phyloP scores from a whole-genome alignment of 2,329 filamentous ascomycete species.

The Hypoxylon sp. region DNA sequence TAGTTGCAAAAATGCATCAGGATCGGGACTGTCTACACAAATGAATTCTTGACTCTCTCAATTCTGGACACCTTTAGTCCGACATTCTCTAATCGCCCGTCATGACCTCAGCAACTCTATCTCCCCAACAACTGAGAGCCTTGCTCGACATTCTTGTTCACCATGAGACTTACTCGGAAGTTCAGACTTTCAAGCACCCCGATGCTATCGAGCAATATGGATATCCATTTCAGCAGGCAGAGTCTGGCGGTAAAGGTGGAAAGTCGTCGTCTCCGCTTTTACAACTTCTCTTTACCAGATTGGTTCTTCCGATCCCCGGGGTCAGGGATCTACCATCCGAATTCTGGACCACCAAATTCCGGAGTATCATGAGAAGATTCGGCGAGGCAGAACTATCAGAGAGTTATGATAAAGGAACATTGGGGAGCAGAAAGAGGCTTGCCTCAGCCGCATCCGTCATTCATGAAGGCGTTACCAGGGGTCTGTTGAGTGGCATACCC shows the following conservation, averaged over 20 bases:
- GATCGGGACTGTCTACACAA: not conserved
- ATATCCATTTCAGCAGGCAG: constrained; percentile 70
- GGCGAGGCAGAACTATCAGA: constrained; percentile 80
- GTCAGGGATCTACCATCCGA: constrained; percentile 72
- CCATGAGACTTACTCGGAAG: constrained; percentile 75
- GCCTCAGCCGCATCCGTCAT: constrained; percentile 79
- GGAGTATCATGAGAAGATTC: constrained; percentile 72
- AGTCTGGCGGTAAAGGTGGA: constrained; percentile 50
- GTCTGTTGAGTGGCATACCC: constrained; percentile 73
- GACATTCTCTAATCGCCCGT: not conserved
- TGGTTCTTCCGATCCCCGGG: constrained; percentile 76
- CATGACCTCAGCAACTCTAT: constrained; percentile 50
- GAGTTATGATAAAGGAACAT: constrained; percentile 83
- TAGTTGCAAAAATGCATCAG: constrained; percentile 13
- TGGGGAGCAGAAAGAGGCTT: constrained; percentile 82
- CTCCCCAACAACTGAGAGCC: constrained; percentile 62
- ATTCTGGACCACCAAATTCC: constrained; percentile 76
- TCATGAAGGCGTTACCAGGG: constrained; percentile 78
- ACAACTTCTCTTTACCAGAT: constrained; percentile 75
- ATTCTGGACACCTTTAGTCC: not conserved
- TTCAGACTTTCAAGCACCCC: constrained; percentile 78
- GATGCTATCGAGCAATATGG: constrained; percentile 77
- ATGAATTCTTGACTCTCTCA: not conserved
- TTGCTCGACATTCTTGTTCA: constrained; percentile 74
- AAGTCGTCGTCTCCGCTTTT: constrained; percentile 73